phyloP scores from a whole-genome alignment of 371 early-diverging fungal species.

The Apophysomyces trapeziformis region DNA sequence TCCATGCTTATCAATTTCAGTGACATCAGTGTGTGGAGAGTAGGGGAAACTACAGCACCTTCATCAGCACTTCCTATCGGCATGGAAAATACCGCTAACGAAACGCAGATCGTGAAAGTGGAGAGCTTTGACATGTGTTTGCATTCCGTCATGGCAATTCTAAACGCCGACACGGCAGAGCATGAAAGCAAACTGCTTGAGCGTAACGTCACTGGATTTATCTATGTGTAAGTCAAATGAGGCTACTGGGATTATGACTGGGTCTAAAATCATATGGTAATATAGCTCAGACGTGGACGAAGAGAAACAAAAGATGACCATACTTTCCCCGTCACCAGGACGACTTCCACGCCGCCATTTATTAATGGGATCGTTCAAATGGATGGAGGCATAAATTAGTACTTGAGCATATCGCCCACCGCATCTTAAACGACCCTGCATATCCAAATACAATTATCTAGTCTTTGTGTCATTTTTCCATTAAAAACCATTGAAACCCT shows the following conservation, averaged over 20 bases:
- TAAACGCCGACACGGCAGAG: slow-evolving; percentile 68
- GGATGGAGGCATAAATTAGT: slow-evolving; percentile 61
- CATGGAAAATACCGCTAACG: slow-evolving; percentile 76
- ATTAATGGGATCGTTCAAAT: slow-evolving; percentile 85
- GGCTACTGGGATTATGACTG: neutral
- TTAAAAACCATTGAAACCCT: too few relatives aligned
- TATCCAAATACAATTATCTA: too few relatives aligned
- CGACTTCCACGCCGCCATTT: slow-evolving; percentile 83
- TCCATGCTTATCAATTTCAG: slow-evolving; percentile 77
- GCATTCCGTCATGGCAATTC: slow-evolving; percentile 89
- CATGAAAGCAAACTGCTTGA: slow-evolving; percentile 69
- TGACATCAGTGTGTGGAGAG: slow-evolving; percentile 78
- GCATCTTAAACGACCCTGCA: too few relatives aligned
- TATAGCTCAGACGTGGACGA: slow-evolving; percentile 84
- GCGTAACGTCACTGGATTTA: slow-evolving; percentile 82
- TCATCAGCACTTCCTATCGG: slow-evolving; percentile 94
- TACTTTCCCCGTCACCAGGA: slow-evolving; percentile 89
- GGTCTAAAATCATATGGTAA: neutral
- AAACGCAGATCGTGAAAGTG: slow-evolving; percentile 80
- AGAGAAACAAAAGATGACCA: slow-evolving; percentile 74
- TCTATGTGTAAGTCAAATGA: slow-evolving; percentile 72
- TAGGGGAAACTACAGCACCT: slow-evolving; percentile 91
- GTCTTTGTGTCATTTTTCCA: too few relatives aligned
- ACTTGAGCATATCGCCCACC: too few relatives aligned
- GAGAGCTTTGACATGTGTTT: slow-evolving; percentile 82